phyloP scores from a whole-genome alignment of 225 moss, liverwort and hornwort genomes.

The Antitrichia curtipendula region DNA sequence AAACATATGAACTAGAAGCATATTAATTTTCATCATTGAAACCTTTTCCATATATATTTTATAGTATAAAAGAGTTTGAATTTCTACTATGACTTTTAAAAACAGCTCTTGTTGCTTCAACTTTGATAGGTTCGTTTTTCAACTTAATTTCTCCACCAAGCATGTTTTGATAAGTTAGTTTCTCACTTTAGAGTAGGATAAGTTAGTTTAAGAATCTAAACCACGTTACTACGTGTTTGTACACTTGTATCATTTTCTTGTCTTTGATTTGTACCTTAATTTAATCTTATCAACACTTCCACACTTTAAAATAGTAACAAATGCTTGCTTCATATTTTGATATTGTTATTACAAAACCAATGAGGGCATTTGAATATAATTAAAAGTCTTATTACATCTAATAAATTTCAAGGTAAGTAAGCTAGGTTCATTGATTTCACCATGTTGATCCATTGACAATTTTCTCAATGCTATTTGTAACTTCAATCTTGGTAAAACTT shows the following conservation, averaged over 20 bases:
- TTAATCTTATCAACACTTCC: not conserved
- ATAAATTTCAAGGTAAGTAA: not conserved
- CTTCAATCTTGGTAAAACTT: fast-evolving
- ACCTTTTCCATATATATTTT: fast-evolving
- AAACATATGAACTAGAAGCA: not conserved
- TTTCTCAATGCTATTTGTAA: not conserved
- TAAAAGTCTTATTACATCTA: not conserved
- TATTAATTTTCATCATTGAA: too few species aligned
- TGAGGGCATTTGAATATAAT: too few species aligned
- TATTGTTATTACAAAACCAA: not conserved
- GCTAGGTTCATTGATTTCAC: too few species aligned
- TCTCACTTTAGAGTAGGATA: not conserved
- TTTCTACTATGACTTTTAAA: too few species aligned
- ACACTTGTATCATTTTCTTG: not conserved
- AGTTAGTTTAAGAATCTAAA: not conserved
- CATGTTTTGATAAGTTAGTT: not conserved
- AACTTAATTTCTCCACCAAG: not conserved
- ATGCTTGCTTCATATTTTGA: not conserved
- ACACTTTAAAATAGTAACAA: too few species aligned
- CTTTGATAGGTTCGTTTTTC: not conserved
- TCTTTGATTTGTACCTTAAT: not conserved
- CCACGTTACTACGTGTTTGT: not conserved
- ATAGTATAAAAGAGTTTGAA: not conserved
- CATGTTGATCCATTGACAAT: not conserved
- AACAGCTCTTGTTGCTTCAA: not conserved